phyloP scores from a whole-genome alignment of 2,329 filamentous ascomycete genomes.

The Colletotrichum trifolii region DNA sequence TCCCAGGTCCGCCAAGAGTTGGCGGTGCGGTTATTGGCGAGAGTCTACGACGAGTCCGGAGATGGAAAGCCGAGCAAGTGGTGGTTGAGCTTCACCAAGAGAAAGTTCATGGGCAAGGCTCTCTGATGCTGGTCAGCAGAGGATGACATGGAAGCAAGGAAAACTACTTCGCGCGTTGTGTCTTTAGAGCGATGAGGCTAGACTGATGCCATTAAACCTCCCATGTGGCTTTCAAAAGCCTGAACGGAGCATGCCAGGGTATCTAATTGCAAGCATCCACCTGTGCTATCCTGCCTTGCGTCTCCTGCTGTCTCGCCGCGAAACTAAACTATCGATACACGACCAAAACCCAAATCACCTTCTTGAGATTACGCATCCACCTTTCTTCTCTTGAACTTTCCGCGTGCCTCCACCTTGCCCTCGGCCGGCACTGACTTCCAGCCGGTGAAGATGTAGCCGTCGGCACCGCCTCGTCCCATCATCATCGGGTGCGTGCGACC shows the following conservation, averaged over 20 bases:
- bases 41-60: slow-evolving; percentile 84
- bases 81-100: slow-evolving; percentile 99
- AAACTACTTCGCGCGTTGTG: slow-evolving; percentile 13
- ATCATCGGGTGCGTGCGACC: slow-evolving; percentile 94
- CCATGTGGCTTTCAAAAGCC: slow-evolving; percentile 7
- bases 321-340: not conserved
- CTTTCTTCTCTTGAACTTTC: slow-evolving; percentile 80
- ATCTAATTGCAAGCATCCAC: slow-evolving; percentile 27
- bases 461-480: slow-evolving; percentile 86
- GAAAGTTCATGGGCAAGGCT: slow-evolving; percentile 99
- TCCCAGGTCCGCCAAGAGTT: slow-evolving; percentile 94
- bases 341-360: not conserved
- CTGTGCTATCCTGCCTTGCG: not conserved
- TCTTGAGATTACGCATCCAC: slow-evolving; percentile 46
- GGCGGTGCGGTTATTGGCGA: slow-evolving; percentile 81
- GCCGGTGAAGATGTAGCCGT: slow-evolving; percentile 90
- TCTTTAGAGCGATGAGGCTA: slow-evolving; percentile 30
- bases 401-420: slow-evolving; percentile 84
- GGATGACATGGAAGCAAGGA: not conserved
- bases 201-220: slow-evolving; percentile 29
- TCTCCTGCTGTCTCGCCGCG: not conserved
- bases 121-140: slow-evolving; percentile 60
- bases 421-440: slow-evolving; percentile 83
- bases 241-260: slow-evolving; percentile 23
- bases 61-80: slow-evolving; percentile 82